Percentiles rank a stretch among this genome's conserved stretches.
These are phyloP conservation scores for Syncephalis fuscata DNA, from an alignment of 371 early-diverging fungal genomes.

Conservation along the genomic window DNA sequence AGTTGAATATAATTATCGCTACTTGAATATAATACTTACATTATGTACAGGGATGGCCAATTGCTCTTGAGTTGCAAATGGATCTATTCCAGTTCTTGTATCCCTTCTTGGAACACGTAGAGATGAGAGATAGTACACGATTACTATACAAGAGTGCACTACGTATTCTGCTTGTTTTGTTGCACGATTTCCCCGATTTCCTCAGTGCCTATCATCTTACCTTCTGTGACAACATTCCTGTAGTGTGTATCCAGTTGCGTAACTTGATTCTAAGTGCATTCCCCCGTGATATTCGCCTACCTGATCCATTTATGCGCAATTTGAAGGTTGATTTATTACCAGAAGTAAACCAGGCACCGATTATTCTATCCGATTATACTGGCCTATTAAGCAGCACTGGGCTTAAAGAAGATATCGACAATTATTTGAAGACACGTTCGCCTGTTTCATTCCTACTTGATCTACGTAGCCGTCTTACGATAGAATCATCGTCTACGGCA, in stretches of 20 bases:
- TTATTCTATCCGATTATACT: conserved; percentile 69
- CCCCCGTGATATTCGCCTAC: conserved; percentile 88
- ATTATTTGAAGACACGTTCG: conserved; percentile 39
- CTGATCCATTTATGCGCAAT: conserved; percentile 92
- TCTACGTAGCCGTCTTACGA: conserved; percentile 23
- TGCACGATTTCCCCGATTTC: conserved; percentile 97
- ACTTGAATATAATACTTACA: conserved; percentile 2
- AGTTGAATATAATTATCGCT: conserved; percentile 7
- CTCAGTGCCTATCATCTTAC: conserved; percentile 83
- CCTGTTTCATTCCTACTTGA: conserved; percentile 43
- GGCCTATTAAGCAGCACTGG: conserved; percentile 28
- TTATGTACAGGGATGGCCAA: conserved; percentile 55
- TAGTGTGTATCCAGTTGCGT: conserved; percentile 85
- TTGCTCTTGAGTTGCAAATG: conserved; percentile 65
- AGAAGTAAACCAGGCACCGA: conserved; percentile 70
- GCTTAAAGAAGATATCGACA: conserved; percentile 57
- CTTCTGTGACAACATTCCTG: conserved; percentile 84
- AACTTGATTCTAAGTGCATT: conserved; percentile 91
- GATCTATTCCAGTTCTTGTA: conserved; percentile 69
- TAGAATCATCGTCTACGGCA: conserved; percentile 4
- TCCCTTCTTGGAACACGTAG: conserved; percentile 59
- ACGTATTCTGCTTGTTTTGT: conserved; percentile 77
- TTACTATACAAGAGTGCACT: conserved; percentile 79
- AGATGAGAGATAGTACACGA: conserved; percentile 51
- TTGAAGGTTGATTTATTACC: conserved; percentile 82